A percentile compares a stretch with the other conserved stretches of the same genome.
These are phyloP conservation scores for Auricularia sp. DNA, from an alignment of 768 basidiomycete species.

Conservation along the genomic window DNA sequence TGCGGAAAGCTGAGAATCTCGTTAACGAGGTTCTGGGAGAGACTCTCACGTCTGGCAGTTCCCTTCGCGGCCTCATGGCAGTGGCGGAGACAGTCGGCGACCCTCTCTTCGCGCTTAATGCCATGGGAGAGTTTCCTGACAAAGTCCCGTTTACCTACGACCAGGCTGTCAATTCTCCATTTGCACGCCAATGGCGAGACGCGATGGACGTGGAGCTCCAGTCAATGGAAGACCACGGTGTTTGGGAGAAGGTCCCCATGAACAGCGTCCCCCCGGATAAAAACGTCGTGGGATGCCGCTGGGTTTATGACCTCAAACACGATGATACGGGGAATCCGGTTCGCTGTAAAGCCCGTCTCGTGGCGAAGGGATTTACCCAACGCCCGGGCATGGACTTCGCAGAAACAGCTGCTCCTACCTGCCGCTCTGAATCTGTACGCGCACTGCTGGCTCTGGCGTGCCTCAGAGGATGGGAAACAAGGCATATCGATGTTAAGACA, in stretches of 20 bases:
- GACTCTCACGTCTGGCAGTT: no score
- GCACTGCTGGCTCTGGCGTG: neutral
- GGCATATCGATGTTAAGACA: constrained; percentile 6
- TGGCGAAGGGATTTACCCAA: constrained; percentile 10
- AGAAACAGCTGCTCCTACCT: neutral
- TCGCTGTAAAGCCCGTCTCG: constrained; percentile 3
- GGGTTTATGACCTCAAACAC: neutral
- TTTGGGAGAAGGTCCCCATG: neutral
- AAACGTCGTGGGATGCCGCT: no score
- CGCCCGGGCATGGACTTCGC: constrained; percentile 4
- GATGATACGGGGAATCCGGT: neutral
- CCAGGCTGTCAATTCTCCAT: no score
- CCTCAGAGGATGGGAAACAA: neutral
- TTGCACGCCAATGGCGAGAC: no score
- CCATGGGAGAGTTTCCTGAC: no score
- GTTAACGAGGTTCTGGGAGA: no score
- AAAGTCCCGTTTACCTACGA: no score
- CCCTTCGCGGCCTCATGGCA: no score
- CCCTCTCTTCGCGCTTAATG: no score
- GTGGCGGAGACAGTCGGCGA: no score
- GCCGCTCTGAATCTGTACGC: constrained; percentile 1
- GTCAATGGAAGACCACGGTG: constrained; percentile 5
- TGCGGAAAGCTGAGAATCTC: no score
- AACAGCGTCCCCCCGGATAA: no score
- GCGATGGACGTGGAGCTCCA: neutral